A percentile compares a stretch with the other conserved stretches of the same genome.
Evolutionary conservation across 345 rosid genomes (phyloP).

Genomic region (Salix udensis): DNA sequence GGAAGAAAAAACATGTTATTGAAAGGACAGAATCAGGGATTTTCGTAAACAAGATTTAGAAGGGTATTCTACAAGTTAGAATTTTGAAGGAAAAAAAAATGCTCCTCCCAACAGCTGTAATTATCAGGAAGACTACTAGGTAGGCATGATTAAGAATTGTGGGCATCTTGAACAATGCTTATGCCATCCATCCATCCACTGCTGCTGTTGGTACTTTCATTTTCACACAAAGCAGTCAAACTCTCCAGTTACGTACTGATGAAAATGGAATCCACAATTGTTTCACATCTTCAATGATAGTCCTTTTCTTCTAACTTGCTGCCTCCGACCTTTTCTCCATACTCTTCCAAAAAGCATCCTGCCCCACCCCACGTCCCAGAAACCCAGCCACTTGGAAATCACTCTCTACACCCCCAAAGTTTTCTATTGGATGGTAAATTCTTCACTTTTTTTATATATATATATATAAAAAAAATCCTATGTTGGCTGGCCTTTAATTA

Average conservation of each 20-base stretch:
- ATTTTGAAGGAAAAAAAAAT: neutral
- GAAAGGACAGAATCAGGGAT: too few species aligned
- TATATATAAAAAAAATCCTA: too few species aligned
- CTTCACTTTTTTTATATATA: neutral
- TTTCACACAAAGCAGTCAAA: conserved; percentile 14
- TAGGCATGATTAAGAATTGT: neutral
- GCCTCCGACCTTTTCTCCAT: neutral
- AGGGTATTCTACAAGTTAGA: too few species aligned
- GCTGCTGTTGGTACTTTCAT: neutral
- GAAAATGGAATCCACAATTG: conserved; percentile 2
- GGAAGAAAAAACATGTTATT: too few species aligned
- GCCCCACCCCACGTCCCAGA: neutral
- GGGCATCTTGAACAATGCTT: neutral
- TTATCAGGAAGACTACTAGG: neutral
- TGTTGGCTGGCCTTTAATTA: too few species aligned
- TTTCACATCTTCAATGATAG: neutral
- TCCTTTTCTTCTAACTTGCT: neutral
- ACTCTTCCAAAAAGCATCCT: conserved; percentile 3
- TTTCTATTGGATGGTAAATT: neutral
- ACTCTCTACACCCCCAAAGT: neutral
- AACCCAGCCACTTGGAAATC: neutral
- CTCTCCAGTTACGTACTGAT: neutral
- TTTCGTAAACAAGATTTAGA: too few species aligned
- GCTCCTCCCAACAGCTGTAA: neutral
- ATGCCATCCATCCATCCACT: neutral